Base-by-base conservation (phyloP, 495 filamentous ascomycete genomes). In the Lineolata rhizophorae region DNA sequence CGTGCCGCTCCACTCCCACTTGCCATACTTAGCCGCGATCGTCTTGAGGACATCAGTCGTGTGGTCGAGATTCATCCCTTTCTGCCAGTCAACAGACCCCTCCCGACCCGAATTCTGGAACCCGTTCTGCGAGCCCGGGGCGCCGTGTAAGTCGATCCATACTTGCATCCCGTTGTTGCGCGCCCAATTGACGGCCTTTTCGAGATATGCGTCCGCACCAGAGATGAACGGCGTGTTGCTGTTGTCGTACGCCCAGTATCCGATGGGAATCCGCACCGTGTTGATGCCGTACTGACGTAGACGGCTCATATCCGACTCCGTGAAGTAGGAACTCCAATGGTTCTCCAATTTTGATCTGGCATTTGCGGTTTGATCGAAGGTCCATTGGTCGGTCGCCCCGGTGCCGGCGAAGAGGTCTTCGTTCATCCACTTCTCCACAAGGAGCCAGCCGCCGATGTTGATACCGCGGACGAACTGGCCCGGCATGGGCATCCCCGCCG, bases 171-270 rank as follows among this genome's bases (percentile, higher is more conserved):
- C 46, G 15, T 40, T 22, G 10, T 36, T 39, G 26, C 52, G 39
- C 2, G 55, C 55, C 56, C 55, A 60, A 5, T 35, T 41, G 15
- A 60, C 49, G 2, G 53, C 55, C 27, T 50, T 42, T 18, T 58
- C 53, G 3, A 60, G 48, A 35, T 53, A 58, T 2, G 30, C 43
- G 21, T 51, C 45, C 9, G 52, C 44, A 13, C 56, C 55, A 30
- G 34, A 18, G 24, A 45, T 44, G 31, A 53, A 60, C 3, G 46
- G 50, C 3, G 43, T 52, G 29, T 38, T 37, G 6, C 38, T 18
- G 27, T 53, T 54, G 27, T 55, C 45, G 31, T 45, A 57, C 4
- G 55, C 53, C 54, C 56, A 60, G 39, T 48, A 60, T 5, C 53
- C 51, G 32, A 55, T 46, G 1, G 56, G 56, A 30, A 58, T 60